phyloP scores from a whole-genome alignment of 176 grass and related monocot species.

The Echinochloa phyllopogon region DNA sequence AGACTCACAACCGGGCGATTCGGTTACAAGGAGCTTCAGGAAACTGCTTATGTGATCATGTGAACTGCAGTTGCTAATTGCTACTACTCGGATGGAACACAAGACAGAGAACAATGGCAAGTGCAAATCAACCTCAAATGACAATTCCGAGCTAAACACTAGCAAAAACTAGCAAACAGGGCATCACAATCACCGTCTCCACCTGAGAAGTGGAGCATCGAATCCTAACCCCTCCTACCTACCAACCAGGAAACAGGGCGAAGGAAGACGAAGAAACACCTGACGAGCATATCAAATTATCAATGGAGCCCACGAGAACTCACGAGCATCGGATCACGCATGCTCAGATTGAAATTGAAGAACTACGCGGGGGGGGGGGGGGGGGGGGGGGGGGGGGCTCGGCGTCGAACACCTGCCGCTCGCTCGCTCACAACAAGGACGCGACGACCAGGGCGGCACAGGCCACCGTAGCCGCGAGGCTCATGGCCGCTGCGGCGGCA shows the following conservation, averaged over 20 bases:
- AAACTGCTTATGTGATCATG: not conserved
- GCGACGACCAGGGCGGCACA: slow-evolving; percentile 29
- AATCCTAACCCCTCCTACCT: slow-evolving; percentile 17
- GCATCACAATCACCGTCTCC: slow-evolving; percentile 40
- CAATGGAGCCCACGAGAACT: slow-evolving; percentile 46
- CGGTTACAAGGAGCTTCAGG: not conserved
- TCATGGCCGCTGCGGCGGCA: slow-evolving; percentile 10
- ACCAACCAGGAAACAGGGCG: not conserved
- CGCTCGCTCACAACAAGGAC: slow-evolving; percentile 44
- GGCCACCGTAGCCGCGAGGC: slow-evolving; percentile 19
- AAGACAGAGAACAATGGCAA: not conserved
- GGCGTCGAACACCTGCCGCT: slow-evolving; percentile 29
- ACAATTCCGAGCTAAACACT: not conserved
- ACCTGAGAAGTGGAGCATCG: slow-evolving; percentile 15
- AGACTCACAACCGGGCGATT: not conserved
- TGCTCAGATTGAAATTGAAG: not conserved
- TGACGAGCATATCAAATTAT: slow-evolving; percentile 26
- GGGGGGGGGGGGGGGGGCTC: too few relatives aligned
- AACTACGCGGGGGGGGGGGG: too few relatives aligned
- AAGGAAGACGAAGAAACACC: slow-evolving; percentile 25
- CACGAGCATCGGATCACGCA: slow-evolving; percentile 40
- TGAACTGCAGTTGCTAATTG: not conserved
- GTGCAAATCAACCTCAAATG: slow-evolving; percentile 17
- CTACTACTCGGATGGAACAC: not conserved
- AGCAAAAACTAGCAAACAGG: slow-evolving; percentile 28